Evolutionary conservation across 148 eudicot genomes (phyloP).

Genomic region (Beta vulgaris): DNA sequence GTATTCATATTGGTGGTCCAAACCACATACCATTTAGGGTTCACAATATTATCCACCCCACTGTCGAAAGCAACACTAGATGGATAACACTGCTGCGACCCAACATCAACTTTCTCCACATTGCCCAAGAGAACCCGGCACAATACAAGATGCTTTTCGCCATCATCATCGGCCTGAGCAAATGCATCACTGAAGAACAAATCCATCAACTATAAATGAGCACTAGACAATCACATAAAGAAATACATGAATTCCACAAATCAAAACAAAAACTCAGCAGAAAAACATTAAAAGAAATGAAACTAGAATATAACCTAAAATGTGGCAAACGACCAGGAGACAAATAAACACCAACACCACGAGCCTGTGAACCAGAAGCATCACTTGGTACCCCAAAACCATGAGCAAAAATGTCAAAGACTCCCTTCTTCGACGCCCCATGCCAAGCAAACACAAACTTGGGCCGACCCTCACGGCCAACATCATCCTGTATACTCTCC

Average conservation of each 20-base stretch:
- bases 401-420: constrained; percentile 34
- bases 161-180: constrained; percentile 49
- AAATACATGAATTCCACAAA: not conserved
- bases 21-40: constrained; percentile 58
- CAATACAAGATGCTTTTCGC: constrained; percentile 57
- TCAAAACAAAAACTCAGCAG: constrained; percentile 1
- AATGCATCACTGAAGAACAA: constrained; percentile 41
- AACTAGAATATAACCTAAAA: constrained; percentile 34
- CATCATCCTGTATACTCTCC: constrained; percentile 35
- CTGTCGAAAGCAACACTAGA: constrained; percentile 45
- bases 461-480: constrained; percentile 40
- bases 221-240: too few species aligned
- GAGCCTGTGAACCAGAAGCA: constrained; percentile 29
- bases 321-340: constrained; percentile 39
- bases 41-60: constrained; percentile 54
- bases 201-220: constrained; percentile 6
- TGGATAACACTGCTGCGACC: constrained; percentile 54
- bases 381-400: constrained; percentile 41
- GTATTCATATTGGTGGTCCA: constrained; percentile 68
- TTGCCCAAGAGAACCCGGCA: constrained; percentile 65
- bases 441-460: constrained; percentile 51
- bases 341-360: constrained; percentile 58
- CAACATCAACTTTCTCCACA: constrained; percentile 50
- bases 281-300: not conserved
- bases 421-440: constrained; percentile 42